phyloP scores from a whole-genome alignment of 768 basidiomycete genomes.

The Hebeloma cylindrosporum region DNA sequence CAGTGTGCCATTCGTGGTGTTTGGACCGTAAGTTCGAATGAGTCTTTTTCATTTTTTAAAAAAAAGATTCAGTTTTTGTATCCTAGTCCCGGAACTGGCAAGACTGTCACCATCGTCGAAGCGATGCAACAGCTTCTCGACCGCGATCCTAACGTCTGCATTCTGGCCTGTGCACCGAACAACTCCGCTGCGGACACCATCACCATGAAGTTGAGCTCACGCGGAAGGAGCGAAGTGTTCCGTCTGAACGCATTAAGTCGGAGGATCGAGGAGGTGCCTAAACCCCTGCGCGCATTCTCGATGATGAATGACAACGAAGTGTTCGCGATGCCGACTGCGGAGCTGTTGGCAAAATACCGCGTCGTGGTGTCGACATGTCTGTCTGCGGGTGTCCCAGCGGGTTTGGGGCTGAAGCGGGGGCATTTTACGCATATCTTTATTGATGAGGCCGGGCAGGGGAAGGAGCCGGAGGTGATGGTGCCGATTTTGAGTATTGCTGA shows the following conservation, averaged over 20 bases:
- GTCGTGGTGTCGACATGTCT: conserved; percentile 61
- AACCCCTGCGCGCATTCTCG: conserved; percentile 37
- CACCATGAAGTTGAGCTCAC: conserved; percentile 39
- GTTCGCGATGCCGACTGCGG: conserved; percentile 46
- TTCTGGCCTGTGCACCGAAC: conserved; percentile 67
- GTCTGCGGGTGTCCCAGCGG: conserved; percentile 48
- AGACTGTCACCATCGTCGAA: conserved; percentile 66
- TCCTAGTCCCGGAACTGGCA: conserved; percentile 61
- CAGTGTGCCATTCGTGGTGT: conserved; percentile 55
- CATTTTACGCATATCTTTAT: conserved; percentile 63
- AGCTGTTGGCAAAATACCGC: conserved; percentile 41
- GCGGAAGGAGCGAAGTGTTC: conserved; percentile 43
- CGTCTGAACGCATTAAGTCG: conserved; percentile 55
- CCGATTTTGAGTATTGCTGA: conserved; percentile 51
- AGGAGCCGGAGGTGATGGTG: conserved; percentile 59
- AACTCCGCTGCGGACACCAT: conserved; percentile 70
- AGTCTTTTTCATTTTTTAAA: not conserved
- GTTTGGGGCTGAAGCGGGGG: conserved; percentile 48
- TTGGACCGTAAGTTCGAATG: conserved; percentile 55
- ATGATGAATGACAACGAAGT: conserved; percentile 38
- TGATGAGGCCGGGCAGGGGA: conserved; percentile 66
- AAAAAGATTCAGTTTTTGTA: not conserved
- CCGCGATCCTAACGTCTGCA: conserved; percentile 38
- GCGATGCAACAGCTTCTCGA: conserved; percentile 56
- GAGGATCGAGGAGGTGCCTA: conserved; percentile 34